These are phyloP conservation scores for Periconia sp. DNA, from an alignment of 2,329 filamentous ascomycete species.

Conservation along the genomic window DNA sequence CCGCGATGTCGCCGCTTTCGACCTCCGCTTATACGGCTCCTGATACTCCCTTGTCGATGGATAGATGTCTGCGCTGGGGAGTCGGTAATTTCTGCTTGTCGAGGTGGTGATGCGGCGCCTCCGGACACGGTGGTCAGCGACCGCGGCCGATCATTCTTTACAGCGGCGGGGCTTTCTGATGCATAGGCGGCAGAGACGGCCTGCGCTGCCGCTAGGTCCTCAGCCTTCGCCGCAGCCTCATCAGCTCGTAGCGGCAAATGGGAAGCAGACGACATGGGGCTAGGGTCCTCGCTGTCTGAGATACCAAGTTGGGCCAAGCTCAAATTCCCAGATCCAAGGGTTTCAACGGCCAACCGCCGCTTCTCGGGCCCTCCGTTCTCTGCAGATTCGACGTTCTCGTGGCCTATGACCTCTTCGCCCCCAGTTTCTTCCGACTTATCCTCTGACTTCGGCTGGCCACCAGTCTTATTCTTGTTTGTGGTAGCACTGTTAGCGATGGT, in stretches of 20 bases:
- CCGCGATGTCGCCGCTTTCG: constrained; percentile 74
- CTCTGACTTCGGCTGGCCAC: constrained; percentile 43
- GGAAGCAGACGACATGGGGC: constrained; percentile 63
- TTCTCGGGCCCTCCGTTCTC: constrained; percentile 31
- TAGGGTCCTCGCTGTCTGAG: constrained; percentile 63
- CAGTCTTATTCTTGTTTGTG: constrained; percentile 57
- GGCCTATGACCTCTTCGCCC: constrained; percentile 52
- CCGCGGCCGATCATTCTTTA: constrained; percentile 44
- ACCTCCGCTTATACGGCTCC: constrained; percentile 59
- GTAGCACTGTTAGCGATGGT: constrained; percentile 72
- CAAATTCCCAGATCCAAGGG: constrained; percentile 85
- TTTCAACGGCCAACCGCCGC: constrained; percentile 80
- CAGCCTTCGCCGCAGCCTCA: constrained; percentile 61
- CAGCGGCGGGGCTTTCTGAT: constrained; percentile 45
- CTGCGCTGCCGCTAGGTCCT: constrained; percentile 64
- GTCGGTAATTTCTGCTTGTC: constrained; percentile 69
- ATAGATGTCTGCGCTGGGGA: constrained; percentile 59
- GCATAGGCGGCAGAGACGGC: constrained; percentile 68
- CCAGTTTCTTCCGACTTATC: constrained; percentile 35
- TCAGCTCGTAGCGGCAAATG: constrained; percentile 60
- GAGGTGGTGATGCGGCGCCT: constrained; percentile 58
- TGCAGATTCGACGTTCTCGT: constrained; percentile 30
- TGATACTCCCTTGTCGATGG: constrained; percentile 59
- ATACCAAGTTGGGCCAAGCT: constrained; percentile 90
- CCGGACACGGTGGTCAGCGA: constrained; percentile 48